phyloP scores from a whole-genome alignment of 148 eudicot species.

The Oxyria digyna region DNA sequence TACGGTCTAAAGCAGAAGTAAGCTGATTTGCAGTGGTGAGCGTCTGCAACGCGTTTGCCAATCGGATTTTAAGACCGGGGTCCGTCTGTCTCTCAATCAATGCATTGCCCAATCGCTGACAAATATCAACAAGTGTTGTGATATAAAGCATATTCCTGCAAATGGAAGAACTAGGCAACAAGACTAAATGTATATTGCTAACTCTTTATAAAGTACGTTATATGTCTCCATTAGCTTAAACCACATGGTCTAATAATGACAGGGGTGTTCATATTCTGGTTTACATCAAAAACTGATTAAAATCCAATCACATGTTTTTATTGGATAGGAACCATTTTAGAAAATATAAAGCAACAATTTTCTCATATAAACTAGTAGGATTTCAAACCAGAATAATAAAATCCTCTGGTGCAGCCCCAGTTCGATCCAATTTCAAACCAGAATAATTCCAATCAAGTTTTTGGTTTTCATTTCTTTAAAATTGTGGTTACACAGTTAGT shows the following conservation, averaged over 20 bases:
- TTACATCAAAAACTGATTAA: no score
- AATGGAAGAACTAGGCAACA: neutral
- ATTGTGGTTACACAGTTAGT: neutral
- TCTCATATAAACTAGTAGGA: no score
- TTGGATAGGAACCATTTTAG: no score
- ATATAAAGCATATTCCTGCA: neutral
- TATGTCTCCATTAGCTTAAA: no score
- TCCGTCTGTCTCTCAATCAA: constrained; percentile 65
- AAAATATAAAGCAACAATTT: neutral
- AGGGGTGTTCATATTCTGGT: no score
- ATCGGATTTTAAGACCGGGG: constrained; percentile 46
- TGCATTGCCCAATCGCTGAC: constrained; percentile 63
- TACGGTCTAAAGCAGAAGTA: constrained; percentile 60
- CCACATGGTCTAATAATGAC: neutral
- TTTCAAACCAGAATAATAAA: no score
- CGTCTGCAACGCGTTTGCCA: constrained; percentile 63
- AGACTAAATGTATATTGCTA: no score
- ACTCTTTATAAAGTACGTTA: no score
- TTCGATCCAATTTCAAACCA: neutral
- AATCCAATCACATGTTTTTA: no score
- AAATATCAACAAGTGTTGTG: neutral
- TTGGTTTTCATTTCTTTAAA: neutral
- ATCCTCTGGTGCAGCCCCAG: neutral
- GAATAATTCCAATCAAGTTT: neutral
- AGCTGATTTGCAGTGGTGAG: constrained; percentile 62